Evolutionary conservation across 352 stramenopile species (phyloP), one percentile per base, ranked within the genome.

Genomic region (Phytophthora capsici): DNA sequence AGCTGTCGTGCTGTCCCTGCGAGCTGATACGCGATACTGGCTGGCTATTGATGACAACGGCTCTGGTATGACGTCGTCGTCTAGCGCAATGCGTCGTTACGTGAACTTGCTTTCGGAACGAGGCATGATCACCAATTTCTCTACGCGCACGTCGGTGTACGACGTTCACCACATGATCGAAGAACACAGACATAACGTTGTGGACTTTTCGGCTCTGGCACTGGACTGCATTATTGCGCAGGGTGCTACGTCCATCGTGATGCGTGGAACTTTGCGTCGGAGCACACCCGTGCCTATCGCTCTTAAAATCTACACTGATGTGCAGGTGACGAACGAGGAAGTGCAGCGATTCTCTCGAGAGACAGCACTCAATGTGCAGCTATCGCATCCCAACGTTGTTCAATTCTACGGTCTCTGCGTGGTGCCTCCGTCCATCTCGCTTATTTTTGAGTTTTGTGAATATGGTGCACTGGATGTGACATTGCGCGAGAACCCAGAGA

Each of bases 111-210:
- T 96, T 0, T 85, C 88, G 8, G 88, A 96, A 37, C 83, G 82
- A 55, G 88, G 88, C 17, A 91, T 94, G 80, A 91, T 94, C 47
- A 94, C 86, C 10, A 93, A 90, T 45, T 96, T 94, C 56, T 96
- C 88, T 7, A 96, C 88, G 4, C 86, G 84, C 16, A 96, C 88
- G 16, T 94, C 86, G 0, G 88, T 96, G 20, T 96, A 96, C 66
- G 86, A 96, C 55, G 88, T 96, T 2, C 88, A 96, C 34, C 86
- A 81, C 37, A 93, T 96, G 86, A 96, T 96, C 22, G 88, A 96
- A 52, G 84, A 93, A 51, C 85, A 93, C 44, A 71, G 80, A 1
- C 84, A 94, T 41, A 92, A 84, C 17, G 86, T 96, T 17, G 83
- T 96, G 16, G 88, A 96, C 34, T 91, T 93, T 16, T 90, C 84